Base-by-base conservation (phyloP, 257 asterid species). In the Fraxinus quadrangulata region DNA sequence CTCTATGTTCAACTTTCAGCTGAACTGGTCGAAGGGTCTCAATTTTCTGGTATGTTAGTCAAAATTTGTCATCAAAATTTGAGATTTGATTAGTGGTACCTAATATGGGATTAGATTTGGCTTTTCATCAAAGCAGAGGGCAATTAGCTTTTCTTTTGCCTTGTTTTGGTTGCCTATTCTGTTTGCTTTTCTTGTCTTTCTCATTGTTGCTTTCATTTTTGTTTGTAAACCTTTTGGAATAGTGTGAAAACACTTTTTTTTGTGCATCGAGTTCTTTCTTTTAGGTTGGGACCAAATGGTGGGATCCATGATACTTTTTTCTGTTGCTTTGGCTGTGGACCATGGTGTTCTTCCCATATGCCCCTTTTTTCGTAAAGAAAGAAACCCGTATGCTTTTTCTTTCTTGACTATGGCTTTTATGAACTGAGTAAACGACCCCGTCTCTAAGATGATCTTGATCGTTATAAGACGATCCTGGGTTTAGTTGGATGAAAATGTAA, bases 261-360 rank as follows among this genome's bases (percentile, higher is more conserved):
- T 71, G 75, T 85, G 47, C 19, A 21, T 71, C 14, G 56, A 81
- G 71, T 69, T 67, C 71, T 78, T 73, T 78, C 76, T 73, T 83
- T 77, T 80, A 69, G 67, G 36, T 70, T 76, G 81, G 84, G 85
- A 81, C 85, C 79, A 24, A 78, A 45, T 75, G 56, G 81, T 84
- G 87, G 87, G 83, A 81, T 81, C 84, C 80, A 82, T 84, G 76
- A 79, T 56, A 39, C 51, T 42, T 42, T 42, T 42, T 42, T 42
- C 17, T 42, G 3, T 24, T 16, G 36, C 83, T 84, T 84, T 84
- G 85, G 47, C 26, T 30, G 77, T 73, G 68, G 77, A 54, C 54
- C 74, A 76, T 79, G 42, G 67, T 70, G 54, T 68, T 72, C 16
- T 74, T 78, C 54, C 70, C 65, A 72, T 56, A 47, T 39, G 70